A percentile compares a stretch with the other conserved stretches of the same genome.
phyloP scores from a whole-genome alignment of 1,284 basidiomycete genomes.

The Testicularia cyperi region DNA sequence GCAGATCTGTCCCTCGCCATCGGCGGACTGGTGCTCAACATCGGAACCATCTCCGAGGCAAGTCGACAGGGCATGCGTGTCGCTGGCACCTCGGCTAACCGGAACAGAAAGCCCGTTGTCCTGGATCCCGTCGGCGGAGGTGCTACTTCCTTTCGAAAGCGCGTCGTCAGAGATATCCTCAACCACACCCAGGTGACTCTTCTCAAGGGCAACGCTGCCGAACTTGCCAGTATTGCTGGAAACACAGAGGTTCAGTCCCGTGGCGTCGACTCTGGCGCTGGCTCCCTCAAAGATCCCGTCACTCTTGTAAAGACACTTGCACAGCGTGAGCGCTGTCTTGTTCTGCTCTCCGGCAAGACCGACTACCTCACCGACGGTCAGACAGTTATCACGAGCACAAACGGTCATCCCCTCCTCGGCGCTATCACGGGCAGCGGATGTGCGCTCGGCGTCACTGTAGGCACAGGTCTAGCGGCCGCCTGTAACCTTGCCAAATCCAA shows the following conservation, averaged over 20 bases:
- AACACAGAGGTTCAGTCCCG: conserved; percentile 72
- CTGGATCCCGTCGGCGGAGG: conserved; percentile 94
- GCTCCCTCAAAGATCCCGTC: conserved; percentile 74
- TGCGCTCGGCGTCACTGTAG: conserved; percentile 76
- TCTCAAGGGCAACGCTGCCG: conserved; percentile 93
- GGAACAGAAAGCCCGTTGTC: conserved; percentile 68
- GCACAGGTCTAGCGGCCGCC: conserved; percentile 72
- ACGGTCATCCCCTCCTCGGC: conserved; percentile 76
- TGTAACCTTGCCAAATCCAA: conserved; percentile 56
- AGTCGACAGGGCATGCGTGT: conserved; percentile 73
- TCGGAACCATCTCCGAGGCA: conserved; percentile 76
- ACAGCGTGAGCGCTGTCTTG: conserved; percentile 74
- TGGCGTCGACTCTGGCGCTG: conserved; percentile 83
- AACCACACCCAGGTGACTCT: conserved; percentile 82
- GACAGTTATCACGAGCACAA: conserved; percentile 70
- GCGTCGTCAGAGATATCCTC: conserved; percentile 70
- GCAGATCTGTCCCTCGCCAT: conserved; percentile 73
- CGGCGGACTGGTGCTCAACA: conserved; percentile 79
- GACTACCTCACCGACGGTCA: conserved; percentile 87
- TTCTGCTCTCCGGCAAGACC: conserved; percentile 77
- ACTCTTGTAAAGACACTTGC: conserved; percentile 73
- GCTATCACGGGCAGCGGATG: conserved; percentile 88
- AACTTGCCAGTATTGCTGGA: conserved; percentile 76
- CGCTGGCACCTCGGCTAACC: conserved; percentile 66
- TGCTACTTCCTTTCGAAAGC: conserved; percentile 73